Evolutionary conservation across 495 filamentous ascomycete genomes (phyloP), one percentile per base, ranked within the genome.

Genomic region (Coniosporium apollinis): DNA sequence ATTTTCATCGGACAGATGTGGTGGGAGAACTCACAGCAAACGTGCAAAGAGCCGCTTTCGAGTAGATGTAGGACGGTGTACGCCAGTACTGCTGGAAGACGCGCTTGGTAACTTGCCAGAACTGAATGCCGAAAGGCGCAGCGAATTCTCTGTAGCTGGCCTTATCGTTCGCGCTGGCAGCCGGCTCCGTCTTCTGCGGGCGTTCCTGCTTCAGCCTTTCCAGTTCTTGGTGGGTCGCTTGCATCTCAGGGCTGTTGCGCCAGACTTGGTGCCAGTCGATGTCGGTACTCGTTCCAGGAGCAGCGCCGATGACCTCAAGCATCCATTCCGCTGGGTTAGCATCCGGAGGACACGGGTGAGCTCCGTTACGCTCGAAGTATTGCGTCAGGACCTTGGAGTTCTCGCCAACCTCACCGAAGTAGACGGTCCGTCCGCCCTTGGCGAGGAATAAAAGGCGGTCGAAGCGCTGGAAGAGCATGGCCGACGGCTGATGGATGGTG

Each of bases 31-130:
- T 35, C 3, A 26, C 39, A 6, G 53, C 60, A 18, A 66, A 48
- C 18, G 64, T 49, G 44, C 70, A 76, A 25, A 80, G 67, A 14
- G 60, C 51, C 7, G 56, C 38, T 56, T 76, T 75, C 30, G 81
- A 79, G 52, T 82, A 86, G 44, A 92, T 76, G 57, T 94, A 94
- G 0, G 67, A 65, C 2, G 84, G 85, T 7, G 76, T 84, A 26
- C 86, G 75, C 80, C 82, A 93, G 60, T 87, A 91, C 49, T 91
- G 81, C 52, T 86, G 61, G 59, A 89, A 87, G 44, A 86, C 73
- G 35, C 85, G 67, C 54, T 57, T 45, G 9, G 59, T 62, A 33
- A 75, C 71, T 28, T 60, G 56, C 34, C 40, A 50, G 18, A 76
- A 53, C 49, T 82, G 76, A 11, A 50, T 43, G 4, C 34, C 29